Percentiles rank a stretch among this genome's conserved stretches.
phyloP scores from a whole-genome alignment of 78 protist genomes.

The Pelomyxa schiedti region DNA sequence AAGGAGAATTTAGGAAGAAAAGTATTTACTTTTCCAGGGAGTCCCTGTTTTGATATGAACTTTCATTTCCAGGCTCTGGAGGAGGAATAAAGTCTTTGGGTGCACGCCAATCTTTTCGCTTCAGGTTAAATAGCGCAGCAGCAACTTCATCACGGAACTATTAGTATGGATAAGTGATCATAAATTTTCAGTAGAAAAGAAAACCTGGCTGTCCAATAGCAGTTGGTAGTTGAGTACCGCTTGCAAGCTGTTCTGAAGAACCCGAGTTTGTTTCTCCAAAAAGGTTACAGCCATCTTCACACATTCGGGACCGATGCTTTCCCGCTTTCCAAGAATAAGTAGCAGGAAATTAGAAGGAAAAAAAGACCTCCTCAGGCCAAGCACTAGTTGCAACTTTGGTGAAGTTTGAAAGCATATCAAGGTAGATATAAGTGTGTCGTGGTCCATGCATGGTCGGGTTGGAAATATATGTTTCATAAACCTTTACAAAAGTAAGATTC shows the following conservation, averaged over 20 bases:
- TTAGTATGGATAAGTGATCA: too few species aligned
- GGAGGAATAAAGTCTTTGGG: constrained; percentile 62
- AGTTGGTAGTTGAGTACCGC: too few species aligned
- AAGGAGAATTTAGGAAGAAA: too few species aligned
- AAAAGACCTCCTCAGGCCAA: constrained; percentile 36
- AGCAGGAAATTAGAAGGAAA: neutral
- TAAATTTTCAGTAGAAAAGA: too few species aligned
- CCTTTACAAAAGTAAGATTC: too few species aligned
- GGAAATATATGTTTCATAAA: constrained; percentile 11
- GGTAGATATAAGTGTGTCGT: constrained; percentile 22
- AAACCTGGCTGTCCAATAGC: too few species aligned
- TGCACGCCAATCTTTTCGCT: constrained; percentile 43
- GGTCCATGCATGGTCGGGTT: constrained; percentile 18
- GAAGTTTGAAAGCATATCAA: constrained; percentile 29
- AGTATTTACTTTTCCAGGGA: neutral
- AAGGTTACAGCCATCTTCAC: constrained; percentile 4
- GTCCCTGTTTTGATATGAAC: constrained; percentile 1
- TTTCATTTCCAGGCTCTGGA: constrained; percentile 35
- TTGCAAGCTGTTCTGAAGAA: neutral
- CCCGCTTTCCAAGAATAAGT: neutral
- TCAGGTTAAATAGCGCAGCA: constrained; percentile 31
- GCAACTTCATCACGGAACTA: too few species aligned
- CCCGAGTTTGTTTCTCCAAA: constrained; percentile 14
- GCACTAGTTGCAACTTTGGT: constrained; percentile 11
- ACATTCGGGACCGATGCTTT: constrained; percentile 30